Conservation (phyloP, 2,329 filamentous ascomycete genomes). For the Xylaria multiplex region DNA sequence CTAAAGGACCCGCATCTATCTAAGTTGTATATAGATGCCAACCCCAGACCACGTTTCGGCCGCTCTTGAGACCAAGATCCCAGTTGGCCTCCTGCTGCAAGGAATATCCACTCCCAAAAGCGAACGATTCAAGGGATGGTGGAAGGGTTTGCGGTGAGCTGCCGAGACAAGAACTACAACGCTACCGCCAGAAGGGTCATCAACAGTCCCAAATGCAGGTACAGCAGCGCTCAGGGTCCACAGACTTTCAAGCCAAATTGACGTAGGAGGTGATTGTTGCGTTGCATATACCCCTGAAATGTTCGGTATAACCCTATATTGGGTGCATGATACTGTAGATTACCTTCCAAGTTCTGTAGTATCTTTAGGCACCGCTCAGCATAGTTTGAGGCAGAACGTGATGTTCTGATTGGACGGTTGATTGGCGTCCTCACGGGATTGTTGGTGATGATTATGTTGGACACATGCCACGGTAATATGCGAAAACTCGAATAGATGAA, state of each 20-base stretch:
- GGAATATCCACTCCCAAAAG: not conserved
- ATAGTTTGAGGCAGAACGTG: not conserved
- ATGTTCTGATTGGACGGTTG: slow-evolving; percentile 23
- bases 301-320: slow-evolving; percentile 15
- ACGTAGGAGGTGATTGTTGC: slow-evolving; percentile 21
- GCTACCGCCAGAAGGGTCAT: slow-evolving; percentile 4
- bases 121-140: slow-evolving; percentile 13
- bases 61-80: slow-evolving; percentile 14
- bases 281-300: slow-evolving; percentile 28
- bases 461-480: slow-evolving; percentile 30
- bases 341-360: slow-evolving; percentile 24
- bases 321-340: slow-evolving; percentile 24
- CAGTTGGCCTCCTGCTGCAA: slow-evolving; percentile 8
- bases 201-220: slow-evolving; percentile 44
- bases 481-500: slow-evolving; percentile 20
- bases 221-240: slow-evolving; percentile 41
- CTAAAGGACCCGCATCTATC: slow-evolving; percentile 38
- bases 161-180: slow-evolving; percentile 20
- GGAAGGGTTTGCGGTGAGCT: slow-evolving; percentile 18
- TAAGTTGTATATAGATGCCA: slow-evolving; percentile 42
- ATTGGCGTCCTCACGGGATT: slow-evolving; percentile 9
- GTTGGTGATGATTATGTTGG: slow-evolving; percentile 27
- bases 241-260: slow-evolving; percentile 22
- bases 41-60: slow-evolving; percentile 22
- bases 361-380: slow-evolving; percentile 4